These are phyloP conservation scores for Theileria sp. DNA, from an alignment of 169 alveolate genomes.

Conservation along the genomic window DNA sequence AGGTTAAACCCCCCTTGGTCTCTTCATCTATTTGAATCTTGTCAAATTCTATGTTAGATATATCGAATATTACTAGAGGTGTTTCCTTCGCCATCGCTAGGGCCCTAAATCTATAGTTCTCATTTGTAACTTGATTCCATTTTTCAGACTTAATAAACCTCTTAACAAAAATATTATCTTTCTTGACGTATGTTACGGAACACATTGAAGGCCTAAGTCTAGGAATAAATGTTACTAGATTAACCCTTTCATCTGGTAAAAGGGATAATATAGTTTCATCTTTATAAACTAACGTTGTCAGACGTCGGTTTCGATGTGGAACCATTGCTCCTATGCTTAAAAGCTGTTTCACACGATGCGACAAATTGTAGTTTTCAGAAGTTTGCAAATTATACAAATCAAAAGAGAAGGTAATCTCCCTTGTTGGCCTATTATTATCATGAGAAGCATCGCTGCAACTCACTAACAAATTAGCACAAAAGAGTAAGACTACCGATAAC, in stretches of 20 bases:
- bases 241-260: not conserved
- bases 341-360: not conserved
- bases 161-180: not conserved
- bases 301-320: not conserved
- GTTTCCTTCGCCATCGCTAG: not conserved
- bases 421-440: not conserved
- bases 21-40: not conserved
- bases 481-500: not conserved
- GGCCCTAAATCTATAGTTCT: not conserved
- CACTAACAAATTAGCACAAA: not conserved
- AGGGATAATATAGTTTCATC: not conserved
- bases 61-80: not conserved
- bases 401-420: not conserved
- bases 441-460: not conserved
- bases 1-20: not conserved
- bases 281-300: not conserved
- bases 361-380: not conserved
- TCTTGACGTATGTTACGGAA: conserved; percentile 4
- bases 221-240: not conserved
- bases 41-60: not conserved
- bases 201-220: not conserved
- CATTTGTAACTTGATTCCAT: not conserved
- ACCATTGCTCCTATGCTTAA: not conserved
- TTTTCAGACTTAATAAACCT: not conserved
- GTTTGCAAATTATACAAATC: not conserved